Evolutionary conservation across 2,329 filamentous ascomycete genomes (phyloP), one percentile per base, ranked within the genome.

Genomic region (Cladosporium sp.): DNA sequence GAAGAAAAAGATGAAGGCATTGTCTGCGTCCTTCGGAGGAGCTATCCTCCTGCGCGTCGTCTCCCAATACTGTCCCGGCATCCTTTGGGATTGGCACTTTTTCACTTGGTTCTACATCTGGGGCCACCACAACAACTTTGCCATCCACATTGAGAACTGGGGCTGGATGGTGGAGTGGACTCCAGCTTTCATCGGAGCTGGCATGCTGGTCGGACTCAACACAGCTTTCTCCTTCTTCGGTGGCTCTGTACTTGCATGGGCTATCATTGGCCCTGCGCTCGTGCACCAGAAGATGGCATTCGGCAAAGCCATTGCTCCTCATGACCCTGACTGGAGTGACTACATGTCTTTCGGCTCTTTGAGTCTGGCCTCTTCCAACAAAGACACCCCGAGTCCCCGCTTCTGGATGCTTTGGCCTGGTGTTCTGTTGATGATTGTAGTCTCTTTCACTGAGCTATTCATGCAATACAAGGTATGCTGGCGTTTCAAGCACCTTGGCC

Each of bases 161-260:
- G 82, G 82, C 12, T 86, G 83, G 84, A 75, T 81, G 62, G 74
- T 84, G 47, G 82, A 85, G 63, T 80, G 78, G 64, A 85, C 83
- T 0, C 83, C 83, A 0, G 84, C 83, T 37, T 85, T 86, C 71
- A 83, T 85, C 61, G 83, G 83, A 5, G 79, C 77, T 42, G 82
- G 82, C 43, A 82, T 85, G 72, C 76, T 85, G 42, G 82, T 84
- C 63, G 82, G 82, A 59, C 73, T 84, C 62, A 85, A 85, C 69
- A 78, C 82, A 15, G 80, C 82, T 22, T 66, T 83, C 58, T 86
- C 83, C 9, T 84, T 84, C 77, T 82, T 82, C 60, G 74, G 65
- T 14, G 84, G 84, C 17, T 80, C 79, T 15, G 74, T 85, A 51
- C 69, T 83, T 28, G 82, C 82, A 22, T 85, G 81, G 80, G 78